Conservation (phyloP, 2,329 filamentous ascomycete species). For the Ophiostoma piceae region DNA sequence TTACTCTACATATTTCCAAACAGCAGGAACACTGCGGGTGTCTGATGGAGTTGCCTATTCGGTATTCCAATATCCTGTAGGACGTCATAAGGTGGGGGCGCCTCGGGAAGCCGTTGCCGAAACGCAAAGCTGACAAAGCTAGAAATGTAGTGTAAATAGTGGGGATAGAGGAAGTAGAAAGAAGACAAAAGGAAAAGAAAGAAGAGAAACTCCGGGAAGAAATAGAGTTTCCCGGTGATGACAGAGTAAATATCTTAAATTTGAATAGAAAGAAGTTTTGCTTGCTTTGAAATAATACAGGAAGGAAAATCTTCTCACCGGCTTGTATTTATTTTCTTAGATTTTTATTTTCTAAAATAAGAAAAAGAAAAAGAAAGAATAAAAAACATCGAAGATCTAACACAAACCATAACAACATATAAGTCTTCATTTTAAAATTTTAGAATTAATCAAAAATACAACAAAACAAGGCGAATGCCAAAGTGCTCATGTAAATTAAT, state of each 20-base stretch:
- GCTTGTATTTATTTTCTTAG: too few species aligned
- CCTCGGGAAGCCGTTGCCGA: background rate
- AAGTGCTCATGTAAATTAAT: background rate
- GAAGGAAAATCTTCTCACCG: too few species aligned
- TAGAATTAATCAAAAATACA: background rate
- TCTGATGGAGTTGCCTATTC: background rate
- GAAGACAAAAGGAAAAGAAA: background rate
- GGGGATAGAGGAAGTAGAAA: background rate
- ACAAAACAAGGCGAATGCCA: background rate
- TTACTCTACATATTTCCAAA: too few species aligned
- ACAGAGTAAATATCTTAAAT: too few species aligned
- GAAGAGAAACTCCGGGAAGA: too few species aligned
- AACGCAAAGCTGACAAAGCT: background rate
- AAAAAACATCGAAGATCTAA: background rate
- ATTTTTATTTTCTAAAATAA: background rate
- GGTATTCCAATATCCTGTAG: background rate
- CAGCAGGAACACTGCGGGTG: background rate
- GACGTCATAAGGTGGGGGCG: slow-evolving; percentile 5
- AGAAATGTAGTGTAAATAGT: background rate
- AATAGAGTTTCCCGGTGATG: too few species aligned
- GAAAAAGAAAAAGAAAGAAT: background rate
- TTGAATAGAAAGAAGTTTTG: too few species aligned
- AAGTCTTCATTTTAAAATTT: too few species aligned
- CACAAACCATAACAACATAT: too few species aligned
- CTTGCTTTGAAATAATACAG: too few species aligned